Base-by-base conservation (phyloP, 2,329 filamentous ascomycete genomes). In the Apiospora rasikravindrae region DNA sequence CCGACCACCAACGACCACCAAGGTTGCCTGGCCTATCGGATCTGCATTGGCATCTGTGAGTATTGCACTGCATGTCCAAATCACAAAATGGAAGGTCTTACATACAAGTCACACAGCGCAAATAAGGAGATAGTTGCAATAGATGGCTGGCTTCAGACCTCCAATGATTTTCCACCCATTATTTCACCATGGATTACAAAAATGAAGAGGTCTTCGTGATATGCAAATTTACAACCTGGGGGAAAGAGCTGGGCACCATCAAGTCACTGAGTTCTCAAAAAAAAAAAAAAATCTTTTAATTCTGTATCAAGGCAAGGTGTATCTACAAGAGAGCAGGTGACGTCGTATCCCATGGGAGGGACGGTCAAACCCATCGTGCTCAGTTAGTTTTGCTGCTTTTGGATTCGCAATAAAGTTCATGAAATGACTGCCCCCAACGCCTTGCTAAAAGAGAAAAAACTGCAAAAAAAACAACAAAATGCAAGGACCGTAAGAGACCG, bases 351-450 rank as follows among this genome's bases (percentile, higher is more conserved):
- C 57, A 37, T 64, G 19, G 57, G 57, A 40, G 24, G 26, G 26
- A 61, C 53, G 2, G 22, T 64, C 45, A 29, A 72, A 51, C 24
- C 45, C 53, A 40, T 70, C 71, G 67, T 64, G 70, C 53, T 66
- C 69, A 67, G 66, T 73, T 64, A 64, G 57, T 64, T 64, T 64
- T 71, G 71, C 67, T 73, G 70, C 71, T 73, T 71, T 71, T 71
- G 51, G 44, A 2, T 61, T 71, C 53, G 69, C 68, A 51, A 51
- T 42, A 33, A 69, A 68, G n/a, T 57, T 68, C 42, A 29, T 68
- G 67, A 70, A 70, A 49, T 70, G 49, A 69, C 51, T 71, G 70
- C 72, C 69, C 70, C 68, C 37, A 74, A 74, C 73, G 73, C 73
- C 73, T 73, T 73, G 73, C 73, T 74, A 49, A 70, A 72, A 72